Evolutionary conservation across 305 asterid genomes (phyloP).

Genomic region (Salvia sclarea): DNA sequence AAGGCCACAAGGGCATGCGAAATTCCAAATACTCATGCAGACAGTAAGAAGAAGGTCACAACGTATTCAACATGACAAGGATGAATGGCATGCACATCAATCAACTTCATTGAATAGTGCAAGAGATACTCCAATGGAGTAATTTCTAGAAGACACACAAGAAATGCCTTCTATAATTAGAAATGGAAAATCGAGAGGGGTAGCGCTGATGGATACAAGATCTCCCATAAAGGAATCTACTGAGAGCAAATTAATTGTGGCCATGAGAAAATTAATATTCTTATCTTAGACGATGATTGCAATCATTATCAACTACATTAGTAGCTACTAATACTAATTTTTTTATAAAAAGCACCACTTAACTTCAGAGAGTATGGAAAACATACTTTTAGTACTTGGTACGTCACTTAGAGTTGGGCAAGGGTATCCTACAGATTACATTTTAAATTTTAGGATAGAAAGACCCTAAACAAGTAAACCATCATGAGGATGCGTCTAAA

Average conservation of each 20-base stretch:
- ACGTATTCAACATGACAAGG: background rate
- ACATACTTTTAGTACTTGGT: slow-evolving; percentile 2
- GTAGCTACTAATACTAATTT: background rate
- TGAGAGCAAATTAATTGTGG: slow-evolving; percentile 1
- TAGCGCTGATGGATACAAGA: background rate
- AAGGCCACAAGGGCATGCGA: too few relatives aligned
- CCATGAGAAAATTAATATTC: background rate
- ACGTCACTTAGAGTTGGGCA: background rate
- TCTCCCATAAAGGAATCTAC: background rate
- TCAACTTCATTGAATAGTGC: slow-evolving; percentile 13
- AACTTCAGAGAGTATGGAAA: background rate
- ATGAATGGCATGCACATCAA: slow-evolving; percentile 2
- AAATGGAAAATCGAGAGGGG: background rate
- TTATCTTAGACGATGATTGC: background rate
- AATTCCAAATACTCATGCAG: slow-evolving; percentile 26
- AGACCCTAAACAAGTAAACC: background rate
- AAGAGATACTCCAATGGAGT: background rate
- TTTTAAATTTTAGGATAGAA: background rate
- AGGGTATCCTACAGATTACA: background rate
- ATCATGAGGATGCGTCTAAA: background rate
- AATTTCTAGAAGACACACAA: background rate
- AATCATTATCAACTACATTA: background rate
- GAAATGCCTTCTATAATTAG: background rate
- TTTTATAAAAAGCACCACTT: background rate
- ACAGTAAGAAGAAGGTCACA: slow-evolving; percentile 8